phyloP scores from a whole-genome alignment of 2,329 filamentous ascomycete genomes.

The Fusarium verticillioides region DNA sequence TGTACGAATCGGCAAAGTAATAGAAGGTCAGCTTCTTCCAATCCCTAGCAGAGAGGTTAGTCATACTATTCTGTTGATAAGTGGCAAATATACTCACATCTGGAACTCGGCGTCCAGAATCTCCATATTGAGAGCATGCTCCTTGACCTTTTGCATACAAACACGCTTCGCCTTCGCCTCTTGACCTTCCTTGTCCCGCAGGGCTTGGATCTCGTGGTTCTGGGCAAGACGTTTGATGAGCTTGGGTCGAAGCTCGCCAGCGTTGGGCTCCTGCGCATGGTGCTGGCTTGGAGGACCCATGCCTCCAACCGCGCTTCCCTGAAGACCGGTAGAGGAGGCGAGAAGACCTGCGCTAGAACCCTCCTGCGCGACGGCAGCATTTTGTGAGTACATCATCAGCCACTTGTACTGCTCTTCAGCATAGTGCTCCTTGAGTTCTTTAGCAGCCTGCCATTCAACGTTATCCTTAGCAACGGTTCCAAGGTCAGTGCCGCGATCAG shows the following conservation, averaged over 20 bases:
- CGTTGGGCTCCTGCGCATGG: slow-evolving; percentile 75
- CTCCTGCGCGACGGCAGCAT: slow-evolving; percentile 71
- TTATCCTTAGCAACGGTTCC: slow-evolving; percentile 92
- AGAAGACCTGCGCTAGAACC: slow-evolving; percentile 70
- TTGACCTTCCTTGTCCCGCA: slow-evolving; percentile 96
- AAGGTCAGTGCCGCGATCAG: slow-evolving; percentile 93
- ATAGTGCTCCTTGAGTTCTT: slow-evolving; percentile 89
- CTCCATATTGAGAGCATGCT: slow-evolving; percentile 96
- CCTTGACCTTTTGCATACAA: slow-evolving; percentile 95
- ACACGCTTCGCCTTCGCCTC: slow-evolving; percentile 97
- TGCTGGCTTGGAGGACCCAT: slow-evolving; percentile 82
- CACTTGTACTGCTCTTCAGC: slow-evolving; percentile 97
- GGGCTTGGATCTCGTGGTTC: slow-evolving; percentile 85
- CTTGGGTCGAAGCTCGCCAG: slow-evolving; percentile 89
- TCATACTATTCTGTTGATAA: neutral
- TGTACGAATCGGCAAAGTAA: slow-evolving; percentile 97
- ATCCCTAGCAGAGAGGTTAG: slow-evolving; percentile 70
- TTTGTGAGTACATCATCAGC: slow-evolving; percentile 98
- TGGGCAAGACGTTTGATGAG: slow-evolving; percentile 96
- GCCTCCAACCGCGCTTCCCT: slow-evolving; percentile 78
- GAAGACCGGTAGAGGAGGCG: slow-evolving; percentile 70
- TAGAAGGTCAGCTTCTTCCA: slow-evolving; percentile 99
- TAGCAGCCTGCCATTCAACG: slow-evolving; percentile 87
- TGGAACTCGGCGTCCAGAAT: slow-evolving; percentile 99
- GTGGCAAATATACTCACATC: slow-evolving; percentile 73